Evolutionary conservation across 805 yeast genomes (phyloP).

Genomic region (Starmera amethionina): DNA sequence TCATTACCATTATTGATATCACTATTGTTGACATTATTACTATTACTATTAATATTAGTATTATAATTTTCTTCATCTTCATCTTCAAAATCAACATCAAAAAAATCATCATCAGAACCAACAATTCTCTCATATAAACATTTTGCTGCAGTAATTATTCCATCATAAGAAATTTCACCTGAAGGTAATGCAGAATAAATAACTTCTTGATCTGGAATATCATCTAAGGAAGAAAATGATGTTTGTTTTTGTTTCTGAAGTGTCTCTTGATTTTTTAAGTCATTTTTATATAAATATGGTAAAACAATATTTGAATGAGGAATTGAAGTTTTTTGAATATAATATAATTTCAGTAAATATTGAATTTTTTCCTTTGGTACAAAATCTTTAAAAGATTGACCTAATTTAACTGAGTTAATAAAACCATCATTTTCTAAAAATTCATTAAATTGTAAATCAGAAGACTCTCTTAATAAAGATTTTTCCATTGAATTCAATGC

Average conservation of each 20-base stretch:
- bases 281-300: slow-evolving; percentile 27
- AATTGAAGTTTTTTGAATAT: slow-evolving; percentile 46
- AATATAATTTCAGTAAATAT: slow-evolving; percentile 50
- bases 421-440: slow-evolving; percentile 49
- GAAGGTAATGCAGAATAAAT: slow-evolving; percentile 61
- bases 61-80: slow-evolving; percentile 57
- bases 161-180: slow-evolving; percentile 85
- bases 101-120: slow-evolving; percentile 92
- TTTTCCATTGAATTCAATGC: slow-evolving; percentile 76
- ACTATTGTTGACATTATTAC: slow-evolving; percentile 20
- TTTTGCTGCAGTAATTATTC: slow-evolving; percentile 74
- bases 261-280: too few relatives aligned
- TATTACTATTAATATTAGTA: slow-evolving; percentile 7
- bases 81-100: slow-evolving; percentile 93
- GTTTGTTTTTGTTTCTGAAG: not conserved
- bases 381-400: slow-evolving; percentile 76
- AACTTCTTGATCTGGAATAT: slow-evolving; percentile 35
- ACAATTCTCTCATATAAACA: slow-evolving; percentile 67
- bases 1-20: slow-evolving; percentile 25
- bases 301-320: slow-evolving; percentile 47
- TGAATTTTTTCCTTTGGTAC: slow-evolving; percentile 69
- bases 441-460: slow-evolving; percentile 38
- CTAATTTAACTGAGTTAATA: slow-evolving; percentile 74
- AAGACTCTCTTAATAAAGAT: slow-evolving; percentile 67
- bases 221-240: slow-evolving; percentile 1